Evolutionary conservation across 495 filamentous ascomycete genomes (phyloP).

Genomic region (Trypethelium eluteriae): DNA sequence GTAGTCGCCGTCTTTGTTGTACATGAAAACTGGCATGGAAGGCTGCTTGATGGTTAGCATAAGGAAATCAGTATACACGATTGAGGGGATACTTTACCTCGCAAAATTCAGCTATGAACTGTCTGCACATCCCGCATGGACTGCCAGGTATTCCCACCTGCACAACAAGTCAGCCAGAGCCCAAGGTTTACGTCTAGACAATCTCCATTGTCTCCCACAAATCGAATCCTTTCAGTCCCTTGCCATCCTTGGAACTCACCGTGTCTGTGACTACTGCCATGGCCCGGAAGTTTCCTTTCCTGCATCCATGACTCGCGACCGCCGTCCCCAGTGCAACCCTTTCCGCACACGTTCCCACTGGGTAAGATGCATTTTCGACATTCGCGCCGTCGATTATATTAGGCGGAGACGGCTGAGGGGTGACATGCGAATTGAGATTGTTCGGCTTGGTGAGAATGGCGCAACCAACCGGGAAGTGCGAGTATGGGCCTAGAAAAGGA

Average conservation of each 20-base stretch:
- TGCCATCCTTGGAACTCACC: neutral
- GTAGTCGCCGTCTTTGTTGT: constrained; percentile 63
- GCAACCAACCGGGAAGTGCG: constrained; percentile 83
- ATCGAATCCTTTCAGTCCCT: neutral
- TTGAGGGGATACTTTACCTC: constrained; percentile 28
- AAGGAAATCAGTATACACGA: constrained; percentile 2
- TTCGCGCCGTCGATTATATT: constrained; percentile 61
- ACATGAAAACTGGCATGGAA: constrained; percentile 79
- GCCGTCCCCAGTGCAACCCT: constrained; percentile 74
- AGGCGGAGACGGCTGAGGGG: constrained; percentile 41
- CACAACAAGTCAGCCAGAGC: neutral
- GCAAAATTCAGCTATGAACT: constrained; percentile 41
- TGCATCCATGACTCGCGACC: constrained; percentile 39
- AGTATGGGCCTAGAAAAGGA: constrained; percentile 70
- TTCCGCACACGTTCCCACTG: constrained; percentile 92
- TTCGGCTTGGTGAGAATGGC: constrained; percentile 49
- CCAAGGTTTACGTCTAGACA: neutral
- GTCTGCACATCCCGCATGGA: constrained; percentile 49
- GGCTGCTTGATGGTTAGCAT: constrained; percentile 39
- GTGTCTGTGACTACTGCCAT: constrained; percentile 82
- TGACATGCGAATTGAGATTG: constrained; percentile 14
- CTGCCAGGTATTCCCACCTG: constrained; percentile 31
- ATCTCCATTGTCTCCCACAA: neutral
- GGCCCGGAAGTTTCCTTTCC: constrained; percentile 69
- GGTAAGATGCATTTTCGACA: constrained; percentile 89